phyloP scores from a whole-genome alignment of 441 rosid genomes.

The Francoa sonchifolia region DNA sequence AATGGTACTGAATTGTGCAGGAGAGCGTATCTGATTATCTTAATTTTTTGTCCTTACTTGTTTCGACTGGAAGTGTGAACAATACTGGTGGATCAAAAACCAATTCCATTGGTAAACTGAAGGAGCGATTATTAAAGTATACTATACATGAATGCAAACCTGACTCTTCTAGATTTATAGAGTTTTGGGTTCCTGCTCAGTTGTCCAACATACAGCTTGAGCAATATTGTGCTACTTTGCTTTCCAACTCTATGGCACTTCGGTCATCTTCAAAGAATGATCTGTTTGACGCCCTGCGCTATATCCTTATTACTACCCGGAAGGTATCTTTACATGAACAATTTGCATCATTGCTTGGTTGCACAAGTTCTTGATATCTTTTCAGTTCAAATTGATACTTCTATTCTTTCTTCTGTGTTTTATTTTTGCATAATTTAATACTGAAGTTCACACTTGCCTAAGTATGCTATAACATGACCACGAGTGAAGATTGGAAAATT shows the following conservation, averaged over 20 bases:
- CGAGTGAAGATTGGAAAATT: too few species aligned
- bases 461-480: too few species aligned
- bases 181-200: conserved; percentile 87
- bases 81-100: conserved; percentile 8
- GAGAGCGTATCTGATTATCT: conserved; percentile 22
- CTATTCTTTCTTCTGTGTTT: too few species aligned
- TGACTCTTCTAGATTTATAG: conserved; percentile 43
- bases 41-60: conserved; percentile 26
- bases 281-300: conserved; percentile 51
- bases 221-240: conserved; percentile 70
- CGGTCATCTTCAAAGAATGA: conserved; percentile 46
- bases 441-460: too few species aligned
- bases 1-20: conserved; percentile 22
- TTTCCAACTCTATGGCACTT: conserved; percentile 43
- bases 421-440: too few species aligned
- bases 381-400: not conserved
- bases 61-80: conserved; percentile 10
- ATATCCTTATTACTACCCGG: conserved; percentile 44
- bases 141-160: conserved; percentile 27
- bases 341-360: conserved; percentile 10
- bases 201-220: conserved; percentile 79
- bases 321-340: conserved; percentile 39
- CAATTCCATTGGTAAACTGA: conserved; percentile 23
- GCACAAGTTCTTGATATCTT: conserved; percentile 6
- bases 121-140: conserved; percentile 32